Evolutionary conservation across 2,329 filamentous ascomycete species (phyloP).

Genomic region (Fusarium sp.): DNA sequence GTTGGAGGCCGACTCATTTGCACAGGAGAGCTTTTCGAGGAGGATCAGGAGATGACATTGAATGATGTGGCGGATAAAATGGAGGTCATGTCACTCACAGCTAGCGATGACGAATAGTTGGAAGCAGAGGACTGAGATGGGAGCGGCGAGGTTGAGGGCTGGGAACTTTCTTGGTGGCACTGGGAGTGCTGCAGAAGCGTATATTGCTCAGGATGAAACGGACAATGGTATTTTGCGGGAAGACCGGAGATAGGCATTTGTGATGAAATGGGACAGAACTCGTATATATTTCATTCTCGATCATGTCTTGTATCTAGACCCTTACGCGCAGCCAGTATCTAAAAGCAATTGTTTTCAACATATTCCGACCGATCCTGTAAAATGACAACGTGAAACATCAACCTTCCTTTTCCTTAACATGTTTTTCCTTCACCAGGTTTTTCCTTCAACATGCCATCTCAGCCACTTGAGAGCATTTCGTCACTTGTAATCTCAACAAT

Average conservation of each 20-base stretch:
- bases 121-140: background rate
- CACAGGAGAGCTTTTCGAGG: constrained; percentile 19
- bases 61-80: background rate
- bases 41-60: constrained; percentile 9
- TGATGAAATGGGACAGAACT: background rate
- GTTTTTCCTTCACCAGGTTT: background rate
- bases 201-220: background rate
- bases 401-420: background rate
- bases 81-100: background rate
- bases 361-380: background rate
- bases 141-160: background rate
- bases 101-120: background rate
- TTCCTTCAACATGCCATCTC: background rate
- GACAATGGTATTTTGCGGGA: constrained; percentile 1
- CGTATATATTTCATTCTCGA: background rate
- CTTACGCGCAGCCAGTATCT: background rate
- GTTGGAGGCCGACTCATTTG: constrained; percentile 32
- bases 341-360: constrained; percentile 4
- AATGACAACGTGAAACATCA: background rate
- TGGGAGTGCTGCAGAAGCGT: background rate
- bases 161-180: background rate
- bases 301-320: background rate
- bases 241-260: constrained; percentile 21
- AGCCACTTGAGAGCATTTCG: background rate
- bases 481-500: background rate